Percentiles rank a stretch among this genome's conserved stretches.
phyloP scores from a whole-genome alignment of 2,329 filamentous ascomycete genomes.

The Dothistroma pini region DNA sequence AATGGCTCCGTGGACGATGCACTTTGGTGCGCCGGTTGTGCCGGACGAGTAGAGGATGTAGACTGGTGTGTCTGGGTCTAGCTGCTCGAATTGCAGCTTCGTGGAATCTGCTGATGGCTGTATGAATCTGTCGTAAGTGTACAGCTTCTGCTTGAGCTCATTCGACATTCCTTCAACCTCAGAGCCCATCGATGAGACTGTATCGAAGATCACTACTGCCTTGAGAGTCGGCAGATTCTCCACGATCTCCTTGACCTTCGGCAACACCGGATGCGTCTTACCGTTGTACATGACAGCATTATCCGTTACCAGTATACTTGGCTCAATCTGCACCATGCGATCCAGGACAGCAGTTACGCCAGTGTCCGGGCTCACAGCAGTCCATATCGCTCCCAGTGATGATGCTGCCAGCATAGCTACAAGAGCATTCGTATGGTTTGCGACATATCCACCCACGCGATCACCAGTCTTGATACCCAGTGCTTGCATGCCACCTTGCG shows the following conservation, averaged over 20 bases:
- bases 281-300: constrained; percentile 90
- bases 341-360: constrained; percentile 90
- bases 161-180: constrained; percentile 25
- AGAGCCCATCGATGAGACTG: constrained; percentile 47
- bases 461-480: constrained; percentile 61
- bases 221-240: constrained; percentile 63
- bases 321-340: constrained; percentile 78
- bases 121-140: constrained; percentile 31
- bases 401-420: constrained; percentile 84
- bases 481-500: constrained; percentile 65
- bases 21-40: constrained; percentile 83
- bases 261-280: constrained; percentile 74
- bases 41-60: constrained; percentile 94
- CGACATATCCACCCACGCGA: constrained; percentile 69
- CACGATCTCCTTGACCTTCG: constrained; percentile 76
- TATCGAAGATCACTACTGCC: constrained; percentile 70
- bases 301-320: constrained; percentile 78
- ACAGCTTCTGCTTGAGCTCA: constrained; percentile 18
- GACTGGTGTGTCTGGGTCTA: constrained; percentile 80
- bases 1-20: constrained; percentile 86
- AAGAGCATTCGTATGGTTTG: constrained; percentile 82
- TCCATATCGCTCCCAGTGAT: constrained; percentile 85
- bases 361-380: constrained; percentile 86
- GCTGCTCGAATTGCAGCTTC: constrained; percentile 61
- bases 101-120: constrained; percentile 38